Base-by-base conservation (phyloP, 2,329 filamentous ascomycete species). In the Arachnomyces sp. region DNA sequence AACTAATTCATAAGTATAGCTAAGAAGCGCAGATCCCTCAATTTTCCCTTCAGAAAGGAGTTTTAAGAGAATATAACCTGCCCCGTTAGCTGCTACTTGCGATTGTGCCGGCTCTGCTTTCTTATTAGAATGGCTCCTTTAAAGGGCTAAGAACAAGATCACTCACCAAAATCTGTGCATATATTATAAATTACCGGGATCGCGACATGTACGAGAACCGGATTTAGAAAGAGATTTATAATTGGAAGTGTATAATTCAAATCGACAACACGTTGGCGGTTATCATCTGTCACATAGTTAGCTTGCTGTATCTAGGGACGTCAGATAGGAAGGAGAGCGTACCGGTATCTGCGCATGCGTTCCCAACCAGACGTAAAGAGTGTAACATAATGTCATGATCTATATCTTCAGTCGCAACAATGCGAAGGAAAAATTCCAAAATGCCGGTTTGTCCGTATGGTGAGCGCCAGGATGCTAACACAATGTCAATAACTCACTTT, bases 171-270 rank as follows among this genome's bases (percentile, higher is more conserved):
- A 43, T 68, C 66, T 42, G 62, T 56, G 48, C 65, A 68, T 37
- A 67, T 60, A 42, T 69, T 69, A 51, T 65, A 68, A 32, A 68
- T 54, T 33, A 68, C 65, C 42, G 63, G 61, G 42, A 68, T 60
- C 17, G 59, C 59, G 17, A 68, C 56, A 42, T 64, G 55, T 12
- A 59, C 51, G 28, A 67, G 54, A 2, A 54, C 55, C 0, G 58
- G 54, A 17, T 60, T 58, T 17, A 53, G 45, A 28, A 65, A 50
- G 36, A 59, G 55, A 18, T 52, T 50, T 32, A 67, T 55, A 35
- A 68, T 61, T 20, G 58, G 51, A 34, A 54, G 43, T 6, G 58
- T 66, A 45, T 65, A 62, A 34, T 64, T 62, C 34, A 51, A 54
- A 3, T 62, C 53, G 7, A 67, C 52, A 17, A 67, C 62, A 37